Conservation (phyloP, 306 rosid species). For the Casuarina cunninghamiana region DNA sequence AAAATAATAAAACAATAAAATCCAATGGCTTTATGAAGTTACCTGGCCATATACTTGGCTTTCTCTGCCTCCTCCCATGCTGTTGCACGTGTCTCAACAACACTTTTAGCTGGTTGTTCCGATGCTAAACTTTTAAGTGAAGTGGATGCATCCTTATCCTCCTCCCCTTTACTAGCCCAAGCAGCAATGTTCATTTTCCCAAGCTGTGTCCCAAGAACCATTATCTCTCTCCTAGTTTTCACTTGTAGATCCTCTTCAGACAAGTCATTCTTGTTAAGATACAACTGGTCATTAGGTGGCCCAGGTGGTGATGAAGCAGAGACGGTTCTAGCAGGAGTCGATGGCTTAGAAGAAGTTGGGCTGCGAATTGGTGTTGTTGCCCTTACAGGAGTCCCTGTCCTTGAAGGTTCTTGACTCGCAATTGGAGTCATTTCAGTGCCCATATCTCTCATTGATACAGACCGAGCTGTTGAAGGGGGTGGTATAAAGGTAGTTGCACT, state of each 20-base stretch:
- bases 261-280: conserved; percentile 47
- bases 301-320: conserved; percentile 33
- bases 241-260: conserved; percentile 90
- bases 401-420: conserved; percentile 97
- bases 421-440: conserved; percentile 99
- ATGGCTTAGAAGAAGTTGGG: conserved; percentile 78
- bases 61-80: conserved; percentile 98
- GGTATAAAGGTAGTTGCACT: conserved; percentile 80
- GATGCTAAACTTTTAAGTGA: conserved; percentile 54
- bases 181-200: conserved; percentile 97
- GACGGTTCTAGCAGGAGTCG: conserved; percentile 72
- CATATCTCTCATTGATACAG: conserved; percentile 99
- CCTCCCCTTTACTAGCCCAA: conserved; percentile 98
- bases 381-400: conserved; percentile 94
- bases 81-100: conserved; percentile 76
- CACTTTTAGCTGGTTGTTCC: conserved; percentile 44
- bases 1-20: background rate
- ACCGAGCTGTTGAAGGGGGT: conserved; percentile 90
- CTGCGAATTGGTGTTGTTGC: conserved; percentile 93
- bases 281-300: conserved; percentile 34
- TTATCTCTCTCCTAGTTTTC: conserved; percentile 90
- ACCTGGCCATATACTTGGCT: conserved; percentile 94
- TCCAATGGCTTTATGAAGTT: conserved; percentile 9
- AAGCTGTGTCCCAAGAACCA: conserved; percentile 86
- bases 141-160: conserved; percentile 83